Conservation (phyloP, 495 filamentous ascomycete species). For the Neurospora sp. region DNA sequence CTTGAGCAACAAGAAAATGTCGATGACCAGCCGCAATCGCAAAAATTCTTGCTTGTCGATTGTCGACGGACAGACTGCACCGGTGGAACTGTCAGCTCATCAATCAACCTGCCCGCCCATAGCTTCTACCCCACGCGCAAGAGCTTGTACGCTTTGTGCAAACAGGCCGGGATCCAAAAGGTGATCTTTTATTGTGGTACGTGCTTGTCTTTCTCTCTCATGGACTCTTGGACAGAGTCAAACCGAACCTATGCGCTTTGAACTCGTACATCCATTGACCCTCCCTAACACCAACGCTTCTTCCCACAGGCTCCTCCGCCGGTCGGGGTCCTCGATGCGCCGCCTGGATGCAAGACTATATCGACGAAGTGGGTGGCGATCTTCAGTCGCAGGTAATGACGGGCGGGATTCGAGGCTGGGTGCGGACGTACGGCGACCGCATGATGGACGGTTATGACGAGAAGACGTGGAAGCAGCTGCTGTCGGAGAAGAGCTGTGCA, state of each 20-base stretch:
- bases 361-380: slow-evolving; percentile 20
- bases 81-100: slow-evolving; percentile 19
- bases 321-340: slow-evolving; percentile 38
- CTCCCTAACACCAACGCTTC: neutral
- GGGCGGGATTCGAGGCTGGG: slow-evolving; percentile 42
- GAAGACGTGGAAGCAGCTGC: slow-evolving; percentile 32
- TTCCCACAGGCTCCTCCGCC: slow-evolving; percentile 27
- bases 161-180: slow-evolving; percentile 31
- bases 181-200: slow-evolving; percentile 42
- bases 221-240: neutral
- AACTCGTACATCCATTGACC: neutral
- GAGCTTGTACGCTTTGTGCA: slow-evolving; percentile 30
- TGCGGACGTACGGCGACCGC: slow-evolving; percentile 30
- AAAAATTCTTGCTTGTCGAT: slow-evolving; percentile 21
- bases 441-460: slow-evolving; percentile 40
- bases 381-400: slow-evolving; percentile 34
- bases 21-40: neutral
- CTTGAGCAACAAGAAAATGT: slow-evolving; percentile 2
- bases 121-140: slow-evolving; percentile 33
- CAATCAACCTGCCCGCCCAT: slow-evolving; percentile 40
- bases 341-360: slow-evolving; percentile 38
- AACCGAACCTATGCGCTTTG: neutral
- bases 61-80: slow-evolving; percentile 20
- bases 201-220: slow-evolving; percentile 3
- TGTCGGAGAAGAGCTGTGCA: slow-evolving; percentile 14